Conservation (phyloP, 306 rosid genomes). For the Pachyrhizus erosus region DNA sequence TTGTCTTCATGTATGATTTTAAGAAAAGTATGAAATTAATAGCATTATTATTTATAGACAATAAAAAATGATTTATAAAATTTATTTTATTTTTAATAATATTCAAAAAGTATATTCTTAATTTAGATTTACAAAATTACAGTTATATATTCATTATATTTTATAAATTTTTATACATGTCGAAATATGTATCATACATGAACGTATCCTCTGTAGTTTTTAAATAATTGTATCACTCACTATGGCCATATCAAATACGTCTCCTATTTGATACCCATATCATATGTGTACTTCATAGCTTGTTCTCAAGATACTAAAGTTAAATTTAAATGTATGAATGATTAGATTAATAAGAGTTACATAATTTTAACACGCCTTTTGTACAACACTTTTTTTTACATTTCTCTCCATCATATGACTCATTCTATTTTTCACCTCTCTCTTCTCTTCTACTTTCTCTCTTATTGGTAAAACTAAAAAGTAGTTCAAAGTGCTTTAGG, state of each 20-base stretch:
- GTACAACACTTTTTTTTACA: not conserved
- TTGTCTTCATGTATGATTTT: not conserved
- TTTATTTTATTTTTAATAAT: not conserved
- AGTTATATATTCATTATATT: no score
- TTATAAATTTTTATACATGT: no score
- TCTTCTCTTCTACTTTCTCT: not conserved
- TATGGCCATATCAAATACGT: no score
- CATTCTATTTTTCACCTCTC: not conserved
- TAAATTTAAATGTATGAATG: not conserved
- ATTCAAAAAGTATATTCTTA: not conserved
- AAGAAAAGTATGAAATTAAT: not conserved
- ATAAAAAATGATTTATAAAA: not conserved
- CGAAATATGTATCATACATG: no score
- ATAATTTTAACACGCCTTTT: not conserved
- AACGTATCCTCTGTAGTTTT: not conserved
- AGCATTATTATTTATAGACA: not conserved
- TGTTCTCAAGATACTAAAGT: not conserved
- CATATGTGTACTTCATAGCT: not conserved
- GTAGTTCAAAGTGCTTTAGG: not conserved
- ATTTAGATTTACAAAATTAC: not conserved
- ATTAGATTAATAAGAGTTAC: not conserved
- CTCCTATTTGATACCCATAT: not conserved
- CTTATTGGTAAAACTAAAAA: not conserved
- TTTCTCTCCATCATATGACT: not conserved
- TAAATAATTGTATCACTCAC: no score